Base-by-base conservation (phyloP, 2,329 filamentous ascomycete genomes). In the Endoconidiophora polonica region DNA sequence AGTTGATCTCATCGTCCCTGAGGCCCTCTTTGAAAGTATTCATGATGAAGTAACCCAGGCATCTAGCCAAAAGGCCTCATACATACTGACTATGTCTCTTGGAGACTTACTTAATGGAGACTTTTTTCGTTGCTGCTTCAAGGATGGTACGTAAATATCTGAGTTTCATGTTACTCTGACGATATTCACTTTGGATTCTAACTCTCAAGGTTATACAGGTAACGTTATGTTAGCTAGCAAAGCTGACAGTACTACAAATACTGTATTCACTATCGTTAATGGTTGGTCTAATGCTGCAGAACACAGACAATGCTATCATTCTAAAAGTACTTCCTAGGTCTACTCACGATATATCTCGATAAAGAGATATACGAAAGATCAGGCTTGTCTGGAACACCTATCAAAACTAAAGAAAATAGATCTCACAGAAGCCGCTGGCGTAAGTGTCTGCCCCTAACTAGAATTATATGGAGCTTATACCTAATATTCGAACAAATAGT, bases 61-160 rank as follows among this genome's bases (percentile, higher is more conserved):
- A 33, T 33, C 12, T 5, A 10, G 12, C 29, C 29, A 33, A 33
- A 33, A 5, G 5, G 7, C 29, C 12, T 33, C 29, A 12, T 33
- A 33, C 1, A 74, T 76, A 53, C 77, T 94, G 2, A 74, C 77
- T 56, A 79, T 94, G 73, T 76, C 77, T 3, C 70, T 94, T 7
- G 72, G 72, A 6, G 78, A 86, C 52, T 60, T 96, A 4, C 61
- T 96, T 1, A 72, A 82, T 33, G 76, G 77, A 1, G 74, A 79
- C 0, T 94, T 95, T 58, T 87, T 94, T 59, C 81, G 76, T n/a
- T 70, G 79, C 41, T 88, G 93, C 60, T 80, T 96, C 56, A 94
- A 94, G 63, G 73, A 72, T 53, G 83, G 84, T 84, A 66, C 20
- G 61, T 44, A 12, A 18, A 37, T 16, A 24, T 20, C n/a, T 9